Evolutionary conservation across 495 filamentous ascomycete genomes (phyloP).

Genomic region (Tuber brumale): DNA sequence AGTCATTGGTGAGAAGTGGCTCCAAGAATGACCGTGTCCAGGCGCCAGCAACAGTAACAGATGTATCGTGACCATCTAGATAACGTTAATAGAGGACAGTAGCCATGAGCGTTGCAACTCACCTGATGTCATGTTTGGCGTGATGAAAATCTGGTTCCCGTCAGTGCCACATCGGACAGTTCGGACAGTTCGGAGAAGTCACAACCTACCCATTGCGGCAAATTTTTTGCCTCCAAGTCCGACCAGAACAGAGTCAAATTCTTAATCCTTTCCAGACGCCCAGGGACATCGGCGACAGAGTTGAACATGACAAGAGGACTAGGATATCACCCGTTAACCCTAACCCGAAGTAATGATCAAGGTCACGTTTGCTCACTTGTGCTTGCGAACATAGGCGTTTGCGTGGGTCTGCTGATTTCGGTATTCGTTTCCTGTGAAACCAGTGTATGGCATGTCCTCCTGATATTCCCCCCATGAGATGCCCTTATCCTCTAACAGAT

Average conservation of each 20-base stretch:
- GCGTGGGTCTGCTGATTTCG: slow-evolving; percentile 50
- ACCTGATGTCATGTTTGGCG: slow-evolving; percentile 64
- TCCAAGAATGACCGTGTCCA: slow-evolving; percentile 57
- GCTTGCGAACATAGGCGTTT: slow-evolving; percentile 72
- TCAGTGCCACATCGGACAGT: background rate
- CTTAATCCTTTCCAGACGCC: slow-evolving; percentile 58
- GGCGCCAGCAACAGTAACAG: slow-evolving; percentile 54
- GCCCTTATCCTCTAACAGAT: slow-evolving; percentile 61
- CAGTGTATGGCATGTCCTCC: slow-evolving; percentile 62
- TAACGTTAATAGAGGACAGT: slow-evolving; percentile 24
- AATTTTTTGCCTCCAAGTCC: slow-evolving; percentile 52
- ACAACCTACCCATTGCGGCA: slow-evolving; percentile 56
- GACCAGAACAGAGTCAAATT: slow-evolving; percentile 58
- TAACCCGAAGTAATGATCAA: background rate
- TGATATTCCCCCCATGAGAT: slow-evolving; percentile 67
- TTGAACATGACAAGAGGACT: slow-evolving; percentile 55
- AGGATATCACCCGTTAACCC: slow-evolving; percentile 1
- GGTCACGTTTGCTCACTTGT: slow-evolving; percentile 48
- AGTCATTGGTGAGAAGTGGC: slow-evolving; percentile 56
- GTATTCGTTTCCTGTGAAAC: slow-evolving; percentile 56
- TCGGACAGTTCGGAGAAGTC: background rate
- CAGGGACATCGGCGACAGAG: slow-evolving; percentile 51
- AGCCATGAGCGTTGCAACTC: background rate
- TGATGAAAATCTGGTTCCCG: slow-evolving; percentile 54
- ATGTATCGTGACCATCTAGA: slow-evolving; percentile 59